Evolutionary conservation across 495 filamentous ascomycete genomes (phyloP), one percentile per base, ranked within the genome.

Genomic region (Penicillium crystallinum): DNA sequence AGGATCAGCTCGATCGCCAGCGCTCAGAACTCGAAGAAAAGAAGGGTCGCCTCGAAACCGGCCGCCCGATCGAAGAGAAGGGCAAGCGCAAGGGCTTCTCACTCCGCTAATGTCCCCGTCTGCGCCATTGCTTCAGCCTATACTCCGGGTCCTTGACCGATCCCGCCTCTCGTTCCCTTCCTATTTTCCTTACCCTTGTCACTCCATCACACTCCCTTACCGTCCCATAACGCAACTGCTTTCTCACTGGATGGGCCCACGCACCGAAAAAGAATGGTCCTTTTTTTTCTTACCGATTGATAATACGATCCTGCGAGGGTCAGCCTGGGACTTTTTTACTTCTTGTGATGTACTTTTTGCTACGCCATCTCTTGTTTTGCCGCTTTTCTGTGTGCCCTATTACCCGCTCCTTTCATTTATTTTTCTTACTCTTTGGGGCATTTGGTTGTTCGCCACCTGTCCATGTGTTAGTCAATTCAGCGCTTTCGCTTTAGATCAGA

Each of bases 1-100:
- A 97, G 80, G 93, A 98, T 59, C 92, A 97, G 73, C 82, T 98
- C 53, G 95, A 98, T 62, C 81, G 90, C 54, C 95, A 97, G 76
- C 85, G 91, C 67, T 66, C 80, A 68, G 93, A 98, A 70, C 81
- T 98, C 61, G 93, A 98, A 65, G 93, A 98, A 69, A 98, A 98
- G 86, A 98, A 97, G 76, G 58, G 77, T 46, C 83, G 93, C 56
- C 75, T 98, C 75, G 93, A 98, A 74, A 95, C 81, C 64, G 93
- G 93, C 63, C 78, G 92, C 61, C 95, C 95, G 50, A 73, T 97
- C 78, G 93, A 97, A 78, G 90, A 97, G 77, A 91, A 96, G 79
- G 74, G 73, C 61, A 87, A 88, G 75, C 81, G 89, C 76, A 97
- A 97, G 87, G 93, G 93, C 39, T 98, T 98, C 81, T 98, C 93